Evolutionary conservation across 2,329 filamentous ascomycete species (phyloP).

Genomic region (Xenosphaeropsis pyriputrescens): DNA sequence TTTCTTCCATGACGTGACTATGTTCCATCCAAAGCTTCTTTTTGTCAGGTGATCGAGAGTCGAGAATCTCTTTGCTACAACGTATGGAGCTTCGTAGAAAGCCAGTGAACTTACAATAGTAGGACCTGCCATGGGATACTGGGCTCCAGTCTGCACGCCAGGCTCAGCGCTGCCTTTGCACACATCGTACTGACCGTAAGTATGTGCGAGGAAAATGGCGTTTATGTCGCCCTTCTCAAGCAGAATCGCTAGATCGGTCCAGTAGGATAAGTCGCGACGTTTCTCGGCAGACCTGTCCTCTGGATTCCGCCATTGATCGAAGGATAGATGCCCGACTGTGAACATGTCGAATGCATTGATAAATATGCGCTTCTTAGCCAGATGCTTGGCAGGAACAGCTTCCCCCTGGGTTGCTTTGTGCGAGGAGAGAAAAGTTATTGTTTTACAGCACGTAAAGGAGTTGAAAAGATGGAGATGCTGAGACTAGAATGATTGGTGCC

Average conservation of each 20-base stretch:
- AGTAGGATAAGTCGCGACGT: slow-evolving; percentile 48
- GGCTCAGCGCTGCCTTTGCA: slow-evolving; percentile 41
- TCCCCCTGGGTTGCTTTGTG: no score
- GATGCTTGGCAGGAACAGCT: slow-evolving; percentile 4
- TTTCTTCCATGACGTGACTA: slow-evolving; percentile 3
- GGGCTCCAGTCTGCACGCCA: slow-evolving; percentile 44
- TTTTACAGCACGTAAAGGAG: no score
- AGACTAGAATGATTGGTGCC: no score
- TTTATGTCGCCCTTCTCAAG: slow-evolving; percentile 47
- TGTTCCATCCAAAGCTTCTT: slow-evolving; percentile 23
- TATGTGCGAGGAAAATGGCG: slow-evolving; percentile 51
- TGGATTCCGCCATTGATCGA: slow-evolving; percentile 48
- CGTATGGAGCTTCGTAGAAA: slow-evolving; percentile 50
- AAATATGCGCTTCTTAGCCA: slow-evolving; percentile 5
- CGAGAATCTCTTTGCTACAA: slow-evolving; percentile 45
- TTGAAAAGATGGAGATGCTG: no score
- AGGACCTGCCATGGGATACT: slow-evolving; percentile 44
- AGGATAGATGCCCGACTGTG: slow-evolving; percentile 35
- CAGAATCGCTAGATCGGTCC: slow-evolving; percentile 41
- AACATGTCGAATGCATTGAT: slow-evolving; percentile 18
- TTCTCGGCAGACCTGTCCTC: slow-evolving; percentile 42
- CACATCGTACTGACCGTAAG: slow-evolving; percentile 44
- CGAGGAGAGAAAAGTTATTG: no score
- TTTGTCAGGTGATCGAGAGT: slow-evolving; percentile 52
- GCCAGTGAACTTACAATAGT: slow-evolving; percentile 11